Percentiles rank a stretch among this genome's conserved stretches.
Evolutionary conservation across 2,329 filamentous ascomycete species (phyloP).

Genomic region (Spiromastix sp.): DNA sequence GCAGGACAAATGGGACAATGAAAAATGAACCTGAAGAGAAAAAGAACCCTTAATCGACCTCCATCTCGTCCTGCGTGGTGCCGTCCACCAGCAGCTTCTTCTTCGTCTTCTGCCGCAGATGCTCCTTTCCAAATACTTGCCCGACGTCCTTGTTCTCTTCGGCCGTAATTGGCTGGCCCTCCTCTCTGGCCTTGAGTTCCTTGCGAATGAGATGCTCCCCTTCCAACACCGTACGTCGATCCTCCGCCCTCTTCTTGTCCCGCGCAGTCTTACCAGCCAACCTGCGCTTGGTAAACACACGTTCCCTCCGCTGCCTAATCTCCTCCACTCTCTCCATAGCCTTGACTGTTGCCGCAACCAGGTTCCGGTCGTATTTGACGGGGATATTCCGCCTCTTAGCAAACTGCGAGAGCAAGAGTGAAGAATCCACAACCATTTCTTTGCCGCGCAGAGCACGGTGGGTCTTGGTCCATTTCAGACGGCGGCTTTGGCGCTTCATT

Average conservation of each 20-base stretch:
- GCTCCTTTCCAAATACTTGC: slow-evolving; percentile 32
- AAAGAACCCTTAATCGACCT: slow-evolving; percentile 30
- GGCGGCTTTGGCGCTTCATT: slow-evolving; percentile 96
- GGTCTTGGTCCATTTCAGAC: slow-evolving; percentile 94
- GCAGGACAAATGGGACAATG: background rate
- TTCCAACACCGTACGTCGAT: slow-evolving; percentile 80
- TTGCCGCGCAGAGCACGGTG: slow-evolving; percentile 79
- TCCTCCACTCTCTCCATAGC: slow-evolving; percentile 87
- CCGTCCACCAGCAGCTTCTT: slow-evolving; percentile 34
- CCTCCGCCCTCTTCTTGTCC: slow-evolving; percentile 65
- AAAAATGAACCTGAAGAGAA: slow-evolving; percentile 6
- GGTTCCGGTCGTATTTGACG: slow-evolving; percentile 88
- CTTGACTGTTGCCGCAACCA: slow-evolving; percentile 75
- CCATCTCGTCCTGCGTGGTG: slow-evolving; percentile 37
- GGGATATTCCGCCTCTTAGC: slow-evolving; percentile 88
- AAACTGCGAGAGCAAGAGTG: slow-evolving; percentile 62
- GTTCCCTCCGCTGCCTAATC: slow-evolving; percentile 72
- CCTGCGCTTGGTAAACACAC: slow-evolving; percentile 86
- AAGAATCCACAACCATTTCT: slow-evolving; percentile 86
- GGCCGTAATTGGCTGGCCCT: slow-evolving; percentile 19
- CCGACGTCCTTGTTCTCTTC: slow-evolving; percentile 26
- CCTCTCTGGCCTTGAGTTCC: slow-evolving; percentile 48
- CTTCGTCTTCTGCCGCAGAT: slow-evolving; percentile 33
- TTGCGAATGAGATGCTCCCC: slow-evolving; percentile 86
- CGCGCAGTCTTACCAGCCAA: slow-evolving; percentile 71